phyloP scores from a whole-genome alignment of 768 basidiomycete genomes.

The Boletellus emodensis region DNA sequence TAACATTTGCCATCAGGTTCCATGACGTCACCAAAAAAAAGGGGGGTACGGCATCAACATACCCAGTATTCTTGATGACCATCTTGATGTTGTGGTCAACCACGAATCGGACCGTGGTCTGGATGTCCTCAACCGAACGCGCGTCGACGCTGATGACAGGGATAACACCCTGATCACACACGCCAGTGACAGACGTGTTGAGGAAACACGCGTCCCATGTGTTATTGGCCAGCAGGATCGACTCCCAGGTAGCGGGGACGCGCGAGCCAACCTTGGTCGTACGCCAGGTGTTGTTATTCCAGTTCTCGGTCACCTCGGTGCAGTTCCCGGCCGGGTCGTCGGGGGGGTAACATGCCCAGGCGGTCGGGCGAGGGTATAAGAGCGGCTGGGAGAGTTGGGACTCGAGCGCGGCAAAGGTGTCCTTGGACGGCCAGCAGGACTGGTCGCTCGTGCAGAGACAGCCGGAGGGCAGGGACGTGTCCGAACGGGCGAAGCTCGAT shows the following conservation, averaged over 20 bases:
- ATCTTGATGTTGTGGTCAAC: conserved; percentile 18
- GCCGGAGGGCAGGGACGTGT: neutral
- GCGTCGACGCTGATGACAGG: conserved; percentile 25
- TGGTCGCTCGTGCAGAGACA: conserved; percentile 16
- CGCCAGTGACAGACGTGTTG: conserved; percentile 28
- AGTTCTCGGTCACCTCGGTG: conserved; percentile 25
- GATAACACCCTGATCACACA: conserved; percentile 24
- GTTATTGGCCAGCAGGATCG: conserved; percentile 37
- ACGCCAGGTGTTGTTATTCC: conserved; percentile 38
- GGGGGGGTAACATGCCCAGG: conserved; percentile 17
- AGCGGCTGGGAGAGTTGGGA: conserved; percentile 13
- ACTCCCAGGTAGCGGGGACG: conserved; percentile 34
- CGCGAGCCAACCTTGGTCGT: conserved; percentile 38
- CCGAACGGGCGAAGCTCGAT: too few relatives aligned
- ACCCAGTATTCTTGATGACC: conserved; percentile 30
- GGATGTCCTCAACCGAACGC: conserved; percentile 22
- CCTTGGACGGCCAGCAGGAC: conserved; percentile 15
- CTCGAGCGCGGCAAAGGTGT: conserved; percentile 10
- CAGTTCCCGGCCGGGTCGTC: conserved; percentile 37
- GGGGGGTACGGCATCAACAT: neutral
- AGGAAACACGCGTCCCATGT: conserved; percentile 37
- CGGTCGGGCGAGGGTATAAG: conserved; percentile 11
- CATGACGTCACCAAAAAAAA: neutral
- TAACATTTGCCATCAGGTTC: neutral
- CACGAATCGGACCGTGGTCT: conserved; percentile 23